Evolutionary conservation across 129 eudicot species (phyloP).

Genomic region (Flaveria ramosissima): DNA sequence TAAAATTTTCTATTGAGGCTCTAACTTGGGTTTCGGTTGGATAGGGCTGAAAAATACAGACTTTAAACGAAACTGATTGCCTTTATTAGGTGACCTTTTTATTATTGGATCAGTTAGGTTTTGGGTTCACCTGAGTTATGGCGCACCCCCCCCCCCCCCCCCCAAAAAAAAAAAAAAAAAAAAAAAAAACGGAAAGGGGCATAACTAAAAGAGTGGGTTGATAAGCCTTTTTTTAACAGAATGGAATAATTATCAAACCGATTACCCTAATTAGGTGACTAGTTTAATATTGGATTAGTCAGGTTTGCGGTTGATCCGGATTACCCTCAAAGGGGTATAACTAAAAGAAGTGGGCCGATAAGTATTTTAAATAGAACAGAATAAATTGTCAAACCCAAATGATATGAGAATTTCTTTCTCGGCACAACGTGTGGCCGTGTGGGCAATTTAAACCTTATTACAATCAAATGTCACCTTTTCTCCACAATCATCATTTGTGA

Average conservation of each 20-base stretch:
- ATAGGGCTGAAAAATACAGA: no score
- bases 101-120: no score
- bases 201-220: no score
- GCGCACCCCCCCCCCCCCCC: no score
- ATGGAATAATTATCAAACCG: background rate
- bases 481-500: background rate
- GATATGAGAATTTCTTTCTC: background rate
- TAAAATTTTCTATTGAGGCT: no score
- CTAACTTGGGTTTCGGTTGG: no score
- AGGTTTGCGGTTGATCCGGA: background rate
- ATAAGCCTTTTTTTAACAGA: no score
- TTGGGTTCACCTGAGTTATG: no score
- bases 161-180: no score
- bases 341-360: background rate
- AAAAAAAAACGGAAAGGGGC: no score
- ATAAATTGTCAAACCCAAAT: background rate
- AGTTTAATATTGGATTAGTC: background rate
- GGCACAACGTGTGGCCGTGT: background rate
- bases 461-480: slow-evolving; percentile 9
- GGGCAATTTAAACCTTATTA: background rate
- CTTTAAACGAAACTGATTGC: no score
- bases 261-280: background rate
- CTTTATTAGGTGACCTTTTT: no score
- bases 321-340: background rate
- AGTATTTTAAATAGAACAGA: background rate